Percentiles rank a stretch among this genome's conserved stretches.
Conservation (phyloP, 768 basidiomycete genomes). For the Austroboletus festivus region DNA sequence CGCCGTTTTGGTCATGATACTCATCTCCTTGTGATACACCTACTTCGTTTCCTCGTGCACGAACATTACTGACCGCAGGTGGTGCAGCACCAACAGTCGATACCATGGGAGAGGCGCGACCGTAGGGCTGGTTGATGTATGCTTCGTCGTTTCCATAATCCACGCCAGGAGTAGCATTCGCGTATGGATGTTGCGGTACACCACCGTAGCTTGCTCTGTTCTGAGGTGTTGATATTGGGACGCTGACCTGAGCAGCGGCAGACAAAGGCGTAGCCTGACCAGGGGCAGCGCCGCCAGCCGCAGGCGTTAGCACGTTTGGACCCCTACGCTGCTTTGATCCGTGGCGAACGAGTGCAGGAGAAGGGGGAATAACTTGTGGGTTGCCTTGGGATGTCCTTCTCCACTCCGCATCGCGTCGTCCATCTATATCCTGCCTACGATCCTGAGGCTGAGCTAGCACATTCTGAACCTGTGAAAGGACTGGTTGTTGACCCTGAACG, state of each 20-base stretch:
- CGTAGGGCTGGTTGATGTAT: constrained; percentile 61
- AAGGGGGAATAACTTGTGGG: constrained; percentile 61
- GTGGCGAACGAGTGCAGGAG: constrained; percentile 75
- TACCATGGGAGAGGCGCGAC: constrained; percentile 82
- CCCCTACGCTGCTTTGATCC: constrained; percentile 70
- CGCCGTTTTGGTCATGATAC: constrained; percentile 54
- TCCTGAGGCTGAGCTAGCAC: constrained; percentile 50
- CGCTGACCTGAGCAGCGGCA: constrained; percentile 69
- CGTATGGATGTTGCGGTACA: constrained; percentile 65
- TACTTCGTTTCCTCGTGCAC: constrained; percentile 66
- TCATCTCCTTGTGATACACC: constrained; percentile 62
- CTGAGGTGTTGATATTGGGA: constrained; percentile 58
- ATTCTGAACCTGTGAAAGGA: constrained; percentile 63
- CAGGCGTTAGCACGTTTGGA: constrained; percentile 58
- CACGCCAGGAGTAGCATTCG: constrained; percentile 55
- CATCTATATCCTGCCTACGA: constrained; percentile 52
- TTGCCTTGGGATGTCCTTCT: constrained; percentile 58
- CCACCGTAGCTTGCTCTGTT: constrained; percentile 43
- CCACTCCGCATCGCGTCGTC: constrained; percentile 56
- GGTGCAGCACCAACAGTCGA: constrained; percentile 64
- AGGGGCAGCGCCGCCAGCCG: constrained; percentile 41
- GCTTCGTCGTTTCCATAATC: constrained; percentile 62
- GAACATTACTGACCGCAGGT: constrained; percentile 69
- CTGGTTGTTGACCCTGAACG: constrained; percentile 58
- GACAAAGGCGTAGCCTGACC: constrained; percentile 71